Evolutionary conservation across 2,329 filamentous ascomycete genomes (phyloP), one percentile per base, ranked within the genome.

Genomic region (Beauveria asiatica): DNA sequence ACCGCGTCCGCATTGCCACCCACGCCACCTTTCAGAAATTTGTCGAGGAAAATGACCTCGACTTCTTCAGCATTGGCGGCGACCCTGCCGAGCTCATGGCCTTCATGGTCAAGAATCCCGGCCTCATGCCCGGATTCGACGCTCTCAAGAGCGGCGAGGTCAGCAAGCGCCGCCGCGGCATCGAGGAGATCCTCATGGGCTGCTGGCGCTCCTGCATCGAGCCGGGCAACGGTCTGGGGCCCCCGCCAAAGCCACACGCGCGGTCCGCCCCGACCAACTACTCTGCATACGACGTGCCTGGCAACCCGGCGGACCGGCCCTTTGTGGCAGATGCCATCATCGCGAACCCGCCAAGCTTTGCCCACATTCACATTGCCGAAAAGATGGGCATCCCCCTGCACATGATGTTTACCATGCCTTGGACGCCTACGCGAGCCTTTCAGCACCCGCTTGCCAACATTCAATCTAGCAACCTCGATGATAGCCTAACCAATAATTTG

Each of bases 331-430:
- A 92, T 72, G 86, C 83, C 56, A 90, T 92, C 65, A 89, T 91
- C 66, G 88, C 88, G 3, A 91, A 92, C 62, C 88, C 88, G 2
- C 88, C 88, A 0, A 89, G 86, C 66, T 91, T 90, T 72, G 88
- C 86, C 0, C 88, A 91, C 66, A 78, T 91, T 3, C 88, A 92
- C 67, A 82, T 87, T 61, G 88, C 88, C 0, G 87, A 92, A 72
- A 89, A 88, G 71, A 73, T 91, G 66, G 88, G 87, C 0, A 84
- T 91, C 53, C 88, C 88, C 0, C 69, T 91, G 9, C 88, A 92
- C 66, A 84, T 96, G 72, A 95, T 96, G 89, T 96, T 96, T 74
- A 96, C 92, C 1, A 96, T 96, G 90, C 92, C 92, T 0, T 96
- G 90, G 87, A 89, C 89, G 1, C 87, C 91, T 0, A 96, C 92